Evolutionary conservation across 2,329 filamentous ascomycete genomes (phyloP).

Genomic region (Colletotrichum abscissum): DNA sequence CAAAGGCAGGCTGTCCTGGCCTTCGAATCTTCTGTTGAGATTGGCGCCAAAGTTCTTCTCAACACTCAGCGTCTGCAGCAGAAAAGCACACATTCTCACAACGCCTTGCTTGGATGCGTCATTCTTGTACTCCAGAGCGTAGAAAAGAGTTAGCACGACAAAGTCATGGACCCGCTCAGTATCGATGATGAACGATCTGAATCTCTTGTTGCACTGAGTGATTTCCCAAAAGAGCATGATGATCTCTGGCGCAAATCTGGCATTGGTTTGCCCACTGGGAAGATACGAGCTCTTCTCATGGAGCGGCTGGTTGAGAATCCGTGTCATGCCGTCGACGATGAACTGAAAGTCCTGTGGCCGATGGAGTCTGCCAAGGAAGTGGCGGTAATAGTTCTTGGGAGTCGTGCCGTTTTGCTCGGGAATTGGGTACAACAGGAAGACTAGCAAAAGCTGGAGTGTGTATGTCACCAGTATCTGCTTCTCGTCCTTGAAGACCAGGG

Average conservation of each 20-base stretch:
- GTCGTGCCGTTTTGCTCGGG: conserved; percentile 76
- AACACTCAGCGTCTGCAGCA: conserved; percentile 93
- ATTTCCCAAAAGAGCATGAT: conserved; percentile 98
- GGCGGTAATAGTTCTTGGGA: conserved; percentile 92
- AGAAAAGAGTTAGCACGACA: conserved; percentile 89
- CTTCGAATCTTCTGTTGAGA: conserved; percentile 88
- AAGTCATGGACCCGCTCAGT: conserved; percentile 95
- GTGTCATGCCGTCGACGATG: conserved; percentile 92
- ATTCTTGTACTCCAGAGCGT: conserved; percentile 88
- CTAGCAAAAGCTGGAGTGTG: conserved; percentile 89
- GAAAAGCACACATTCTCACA: conserved; percentile 96
- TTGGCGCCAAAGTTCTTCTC: conserved; percentile 91
- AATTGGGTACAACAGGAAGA: conserved; percentile 86
- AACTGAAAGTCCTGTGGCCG: conserved; percentile 98
- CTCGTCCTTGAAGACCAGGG: conserved; percentile 89
- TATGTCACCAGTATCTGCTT: conserved; percentile 93
- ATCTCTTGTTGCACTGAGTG: conserved; percentile 96
- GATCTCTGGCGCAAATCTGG: conserved; percentile 93
- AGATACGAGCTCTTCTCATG: conserved; percentile 91
- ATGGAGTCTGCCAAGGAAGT: conserved; percentile 90
- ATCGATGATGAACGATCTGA: conserved; percentile 96
- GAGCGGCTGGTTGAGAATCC: conserved; percentile 91
- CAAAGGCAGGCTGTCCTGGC: conserved; percentile 85
- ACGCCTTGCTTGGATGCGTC: conserved; percentile 91
- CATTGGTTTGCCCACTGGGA: conserved; percentile 81